These are phyloP conservation scores for maize (Zea mays) DNA, from an alignment of 176 grass and related monocot species.

Conservation along the genomic window DNA sequence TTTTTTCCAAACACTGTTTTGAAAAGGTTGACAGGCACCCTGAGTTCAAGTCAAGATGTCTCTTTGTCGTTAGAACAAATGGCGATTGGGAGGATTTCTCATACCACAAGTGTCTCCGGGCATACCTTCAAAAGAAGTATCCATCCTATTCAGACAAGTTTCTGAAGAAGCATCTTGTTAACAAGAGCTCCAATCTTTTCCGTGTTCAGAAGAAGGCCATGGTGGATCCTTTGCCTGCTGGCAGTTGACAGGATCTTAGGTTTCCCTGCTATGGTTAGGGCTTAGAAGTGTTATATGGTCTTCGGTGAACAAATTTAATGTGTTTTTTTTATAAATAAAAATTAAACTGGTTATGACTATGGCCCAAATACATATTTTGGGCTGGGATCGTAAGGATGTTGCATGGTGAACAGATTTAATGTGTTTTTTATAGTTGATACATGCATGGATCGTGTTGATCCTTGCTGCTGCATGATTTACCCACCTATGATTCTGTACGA, in stretches of 20 bases:
- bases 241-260: background rate
- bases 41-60: conserved; percentile 59
- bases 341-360: background rate
- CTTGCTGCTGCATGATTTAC: background rate
- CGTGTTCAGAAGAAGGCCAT: background rate
- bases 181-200: background rate
- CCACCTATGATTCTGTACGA: background rate
- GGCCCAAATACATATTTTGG: background rate
- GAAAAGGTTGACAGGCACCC: conserved; percentile 68
- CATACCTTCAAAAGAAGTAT: conserved; percentile 64
- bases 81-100: conserved; percentile 75
- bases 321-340: background rate
- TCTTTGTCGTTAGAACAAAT: conserved; percentile 72
- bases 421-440: no score
- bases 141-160: conserved; percentile 58
- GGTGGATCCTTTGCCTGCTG: background rate
- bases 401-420: background rate
- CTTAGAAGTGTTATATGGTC: background rate
- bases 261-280: background rate
- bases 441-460: background rate
- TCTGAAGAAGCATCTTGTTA: conserved; percentile 49
- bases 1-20: conserved; percentile 28
- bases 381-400: background rate
- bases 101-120: conserved; percentile 72
- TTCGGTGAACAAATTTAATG: background rate